Base-by-base conservation (phyloP, 371 early-diverging fungal species). In the Mucor circinelloides region DNA sequence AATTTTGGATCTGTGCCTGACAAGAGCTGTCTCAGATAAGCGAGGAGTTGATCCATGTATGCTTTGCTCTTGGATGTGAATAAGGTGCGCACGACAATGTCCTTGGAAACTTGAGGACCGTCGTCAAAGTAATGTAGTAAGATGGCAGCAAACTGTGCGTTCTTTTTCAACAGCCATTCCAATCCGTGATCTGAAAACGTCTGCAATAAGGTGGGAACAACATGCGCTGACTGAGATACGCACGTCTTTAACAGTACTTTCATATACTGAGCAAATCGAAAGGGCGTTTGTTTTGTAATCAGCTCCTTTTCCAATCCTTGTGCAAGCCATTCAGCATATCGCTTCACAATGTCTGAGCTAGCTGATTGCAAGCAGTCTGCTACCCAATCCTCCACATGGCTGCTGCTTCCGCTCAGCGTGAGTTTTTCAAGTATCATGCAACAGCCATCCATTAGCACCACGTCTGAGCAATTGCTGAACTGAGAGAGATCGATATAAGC, bases 121-220 rank as follows among this genome's bases (percentile, higher is more conserved):
- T 70, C 71, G 13, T 72, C 66, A 62, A 80, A 80, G n/a, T 77
- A 80, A 0, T 67, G 60, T 3, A 69, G 8, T 17, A 80, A 21
- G 0, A 75, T 68, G 3, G 31, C 25, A 0, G 56, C 46, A 13
- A 65, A 12, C 8, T 38, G n/a, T 1, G 48, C 28, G 23, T 30
- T 63, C n/a, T 21, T 50, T 21, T 55, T 55, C 9, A 75, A 31
- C 23, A 79, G 59, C 69, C 72, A 73, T 25, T 23, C 31, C 17
- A 74, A 44, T 6, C 59, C 23, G 2, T 42, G n/a, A 1, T 69
- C 64, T 6, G 44, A 50, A n/a, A 70, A 54, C 13, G 25, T 34
- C 1, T 54, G 25, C 8, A 80, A 48, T 13, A 77, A 27, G 2
- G 58, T 57, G 2, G 80, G 80, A 2, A 80, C 76, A 3, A 70